Evolutionary conservation across 345 rosid species (phyloP).

Genomic region (Moricandia moricandioides): DNA sequence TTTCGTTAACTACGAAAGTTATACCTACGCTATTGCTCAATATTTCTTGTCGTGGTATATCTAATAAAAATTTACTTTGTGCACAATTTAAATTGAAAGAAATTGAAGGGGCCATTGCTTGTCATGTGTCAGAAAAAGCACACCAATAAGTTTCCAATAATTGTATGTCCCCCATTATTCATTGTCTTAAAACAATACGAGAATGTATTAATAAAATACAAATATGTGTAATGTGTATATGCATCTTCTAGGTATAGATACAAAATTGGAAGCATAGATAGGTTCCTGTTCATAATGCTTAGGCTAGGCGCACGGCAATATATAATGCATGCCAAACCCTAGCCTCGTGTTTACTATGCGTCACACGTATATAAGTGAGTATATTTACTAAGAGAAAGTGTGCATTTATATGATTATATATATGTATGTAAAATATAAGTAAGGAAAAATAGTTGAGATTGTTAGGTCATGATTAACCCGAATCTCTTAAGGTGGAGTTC

Average conservation of each 20-base stretch:
- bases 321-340: constrained; percentile 39
- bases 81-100: background rate
- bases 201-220: background rate
- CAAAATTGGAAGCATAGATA: background rate
- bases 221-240: background rate
- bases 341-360: constrained; percentile 14
- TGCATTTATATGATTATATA: background rate
- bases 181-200: background rate
- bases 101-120: constrained; percentile 5
- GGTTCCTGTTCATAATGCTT: constrained; percentile 9
- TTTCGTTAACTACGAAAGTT: background rate
- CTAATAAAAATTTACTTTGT: background rate
- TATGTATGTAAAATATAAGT: background rate
- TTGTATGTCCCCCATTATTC: constrained; percentile 1
- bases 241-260: background rate
- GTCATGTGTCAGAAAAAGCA: constrained; percentile 23
- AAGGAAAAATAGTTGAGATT: constrained; percentile 7
- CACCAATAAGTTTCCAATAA: constrained; percentile 22
- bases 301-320: constrained; percentile 17
- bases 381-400: constrained; percentile 4
- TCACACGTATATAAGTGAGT: constrained; percentile 12
- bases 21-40: background rate
- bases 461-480: background rate
- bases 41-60: background rate
- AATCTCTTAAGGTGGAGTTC: too few relatives aligned